Evolutionary conservation across 106 monocot species (phyloP), one percentile per base, ranked within the genome.

Genomic region (Allium cepa): DNA sequence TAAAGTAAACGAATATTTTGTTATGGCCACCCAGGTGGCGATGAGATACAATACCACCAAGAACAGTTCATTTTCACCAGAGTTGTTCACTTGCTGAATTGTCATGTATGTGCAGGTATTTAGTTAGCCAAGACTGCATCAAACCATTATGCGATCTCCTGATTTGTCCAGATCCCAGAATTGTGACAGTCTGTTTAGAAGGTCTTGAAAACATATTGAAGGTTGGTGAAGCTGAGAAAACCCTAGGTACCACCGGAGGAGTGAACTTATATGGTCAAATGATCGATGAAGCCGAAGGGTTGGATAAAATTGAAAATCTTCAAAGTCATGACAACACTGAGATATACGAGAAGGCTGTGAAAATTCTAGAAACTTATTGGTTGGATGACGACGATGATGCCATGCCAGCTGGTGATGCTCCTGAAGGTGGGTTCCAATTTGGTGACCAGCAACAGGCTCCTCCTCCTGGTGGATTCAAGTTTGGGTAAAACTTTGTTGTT

Each of bases 201-300:
- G 75, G 75, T n/a, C 68, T 75, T 9, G 75, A 75, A 62, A 75
- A 75, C 68, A 75, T 75, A 56, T 55, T 75, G 18, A 75, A 69
- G 52, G 75, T 69, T 4, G 75, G 75, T n/a, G 75, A 75, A 68
- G 68, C 68, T 26, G 75, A 75, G 60, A 75, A 75, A 28, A 75
- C 53, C 53, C 50, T 49, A 9, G 68, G 68, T 11, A 22, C 46
- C 47, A 75, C 75, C 14, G 75, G 61, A 60, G 53, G 53, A 12
- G 60, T 68, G 18, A 75, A 75, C 51, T 47, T 55, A 7, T 75
- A 53, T 55, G 75, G 60, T 22, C 75, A 75, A 67, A 53, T 75
- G 68, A 75, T 75, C 22, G 75, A 68, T 69, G 75, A 75, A 17
- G 75, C 60, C 4, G 75, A 75, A 26, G 75, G 75, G 17, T 50